Conservation (phyloP, 1,139 yeast species). For the Suzukiozyma palmioleophila region DNA sequence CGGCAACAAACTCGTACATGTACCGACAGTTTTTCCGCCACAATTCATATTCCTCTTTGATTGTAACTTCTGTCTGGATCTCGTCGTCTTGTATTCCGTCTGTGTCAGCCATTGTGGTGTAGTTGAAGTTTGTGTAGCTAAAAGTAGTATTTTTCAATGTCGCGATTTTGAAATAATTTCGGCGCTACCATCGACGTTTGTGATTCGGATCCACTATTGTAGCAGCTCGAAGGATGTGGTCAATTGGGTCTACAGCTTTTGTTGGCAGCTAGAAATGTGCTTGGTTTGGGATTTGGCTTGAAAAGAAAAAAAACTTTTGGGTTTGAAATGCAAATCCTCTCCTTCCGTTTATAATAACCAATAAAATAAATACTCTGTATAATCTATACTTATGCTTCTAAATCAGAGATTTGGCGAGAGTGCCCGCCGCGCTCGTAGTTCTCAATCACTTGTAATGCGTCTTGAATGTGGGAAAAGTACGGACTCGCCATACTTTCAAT, state of each 20-base stretch:
- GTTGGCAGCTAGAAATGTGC: conserved; percentile 9
- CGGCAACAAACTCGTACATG: conserved; percentile 78
- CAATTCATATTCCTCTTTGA: conserved; percentile 66
- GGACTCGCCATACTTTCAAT: conserved; percentile 28
- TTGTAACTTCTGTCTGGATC: conserved; percentile 34
- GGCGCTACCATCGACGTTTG: conserved; percentile 1
- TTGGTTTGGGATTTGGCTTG: conserved; percentile 3
- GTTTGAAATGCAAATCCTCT: too few species aligned
- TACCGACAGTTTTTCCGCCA: conserved; percentile 79
- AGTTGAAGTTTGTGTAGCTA: neutral
- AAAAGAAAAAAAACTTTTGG: too few species aligned
- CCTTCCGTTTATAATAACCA: too few species aligned
- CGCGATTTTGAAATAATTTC: neutral
- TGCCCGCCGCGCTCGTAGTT: conserved; percentile 21
- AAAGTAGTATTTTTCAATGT: neutral
- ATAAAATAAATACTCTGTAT: neutral
- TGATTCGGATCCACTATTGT: conserved; percentile 8
- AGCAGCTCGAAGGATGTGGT: too few species aligned
- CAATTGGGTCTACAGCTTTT: too few species aligned
- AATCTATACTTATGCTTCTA: conserved; percentile 6
- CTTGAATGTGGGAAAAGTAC: conserved; percentile 38
- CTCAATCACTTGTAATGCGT: conserved; percentile 41
- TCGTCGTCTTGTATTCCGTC: conserved; percentile 14
- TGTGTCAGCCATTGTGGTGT: neutral
- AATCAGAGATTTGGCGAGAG: neutral